Base-by-base conservation (phyloP, 2,329 filamentous ascomycete genomes). In the Xylaria sp. region DNA sequence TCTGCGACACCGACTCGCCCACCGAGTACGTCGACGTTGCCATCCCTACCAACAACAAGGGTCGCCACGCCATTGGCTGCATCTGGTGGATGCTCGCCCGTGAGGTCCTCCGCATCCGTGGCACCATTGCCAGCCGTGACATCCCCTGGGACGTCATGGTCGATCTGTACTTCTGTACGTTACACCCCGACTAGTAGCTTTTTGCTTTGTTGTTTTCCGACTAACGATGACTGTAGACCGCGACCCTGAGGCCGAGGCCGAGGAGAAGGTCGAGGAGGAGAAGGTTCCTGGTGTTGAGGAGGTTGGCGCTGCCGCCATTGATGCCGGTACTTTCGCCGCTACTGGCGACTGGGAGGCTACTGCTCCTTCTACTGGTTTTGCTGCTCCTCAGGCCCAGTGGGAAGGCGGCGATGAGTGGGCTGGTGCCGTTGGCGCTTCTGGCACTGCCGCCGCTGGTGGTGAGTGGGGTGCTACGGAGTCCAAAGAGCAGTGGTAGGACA, bases 21-120 rank as follows among this genome's bases (percentile, higher is more conserved):
- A 98, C 96, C 85, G 95, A 99, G 87, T 99, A 95, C 88, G 96
- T 99, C 83, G 96, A 99, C 82, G 93, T 98, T 85, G 96, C 96
- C 85, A 99, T 99, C 86, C 96, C 96, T 81, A 98, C 96, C 88
- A 99, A 99, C 93, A 99, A 99, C 93, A 99, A 99, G 92, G 95
- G 94, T 89, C 95, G 96, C 83, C 94, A 98, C 88, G 91, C 97
- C 83, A 99, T 99, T 80, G 96, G 96, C 88, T 89, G 96, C 79
- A 84, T 99, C 87, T 99, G 96, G 96, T 99, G 96, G 96, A 92
- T 99, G 91, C 90, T 99, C 78, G 95, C 96, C 83, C 96, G 96
- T 89, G 96, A 99, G 90, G 95, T 99, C 83, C 94, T 99, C 84
- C 94, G 97, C 82, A 94, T 99, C 81, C 94, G 96, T 79, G 96